A percentile compares a stretch with the other conserved stretches of the same genome.
These are phyloP conservation scores for Escovopsis weberi DNA, from an alignment of 2,329 filamentous ascomycete species.

Conservation along the genomic window DNA sequence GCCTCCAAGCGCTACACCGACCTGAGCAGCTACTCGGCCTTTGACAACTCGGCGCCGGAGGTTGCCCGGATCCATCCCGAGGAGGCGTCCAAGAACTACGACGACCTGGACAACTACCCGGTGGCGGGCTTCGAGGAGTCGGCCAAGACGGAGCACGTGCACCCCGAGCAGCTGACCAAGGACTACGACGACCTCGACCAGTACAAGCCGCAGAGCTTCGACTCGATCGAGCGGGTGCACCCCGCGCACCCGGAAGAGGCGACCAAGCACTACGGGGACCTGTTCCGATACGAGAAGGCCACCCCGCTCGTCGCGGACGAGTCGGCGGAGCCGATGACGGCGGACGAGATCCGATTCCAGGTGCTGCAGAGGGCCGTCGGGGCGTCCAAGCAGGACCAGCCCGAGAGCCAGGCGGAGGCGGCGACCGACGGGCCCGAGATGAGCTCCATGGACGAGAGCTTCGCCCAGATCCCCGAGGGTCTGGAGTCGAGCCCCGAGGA, in stretches of 20 bases:
- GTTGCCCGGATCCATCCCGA: constrained; percentile 15
- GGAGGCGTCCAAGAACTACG: constrained; percentile 19
- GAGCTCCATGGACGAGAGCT: constrained; percentile 28
- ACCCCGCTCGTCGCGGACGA: constrained; percentile 19
- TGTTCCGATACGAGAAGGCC: constrained; percentile 24
- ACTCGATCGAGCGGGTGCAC: constrained; percentile 12
- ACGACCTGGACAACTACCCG: constrained; percentile 19
- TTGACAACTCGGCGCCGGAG: constrained; percentile 11
- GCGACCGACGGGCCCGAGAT: constrained; percentile 15
- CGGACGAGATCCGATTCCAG: constrained; percentile 17
- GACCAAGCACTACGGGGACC: constrained; percentile 25
- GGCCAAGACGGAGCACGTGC: constrained; percentile 12
- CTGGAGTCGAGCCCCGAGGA: constrained; percentile 30
- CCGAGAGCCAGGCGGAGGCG: constrained; percentile 3
- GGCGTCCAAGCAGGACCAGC: constrained; percentile 5
- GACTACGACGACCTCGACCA: constrained; percentile 26
- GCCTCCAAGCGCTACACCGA: constrained; percentile 22
- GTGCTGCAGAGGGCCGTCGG: constrained; percentile 14
- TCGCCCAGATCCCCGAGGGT: constrained; percentile 31
- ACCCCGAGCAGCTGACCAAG: constrained; percentile 25
- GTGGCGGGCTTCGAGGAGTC: constrained; percentile 17
- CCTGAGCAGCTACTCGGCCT: constrained; percentile 17
- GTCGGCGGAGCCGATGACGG: constrained; percentile 12
- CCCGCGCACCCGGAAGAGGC: constrained; percentile 20
- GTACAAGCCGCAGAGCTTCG: constrained; percentile 21